These are phyloP conservation scores for Blastocystis hominis DNA, from an alignment of 352 stramenopile species.

Conservation along the genomic window DNA sequence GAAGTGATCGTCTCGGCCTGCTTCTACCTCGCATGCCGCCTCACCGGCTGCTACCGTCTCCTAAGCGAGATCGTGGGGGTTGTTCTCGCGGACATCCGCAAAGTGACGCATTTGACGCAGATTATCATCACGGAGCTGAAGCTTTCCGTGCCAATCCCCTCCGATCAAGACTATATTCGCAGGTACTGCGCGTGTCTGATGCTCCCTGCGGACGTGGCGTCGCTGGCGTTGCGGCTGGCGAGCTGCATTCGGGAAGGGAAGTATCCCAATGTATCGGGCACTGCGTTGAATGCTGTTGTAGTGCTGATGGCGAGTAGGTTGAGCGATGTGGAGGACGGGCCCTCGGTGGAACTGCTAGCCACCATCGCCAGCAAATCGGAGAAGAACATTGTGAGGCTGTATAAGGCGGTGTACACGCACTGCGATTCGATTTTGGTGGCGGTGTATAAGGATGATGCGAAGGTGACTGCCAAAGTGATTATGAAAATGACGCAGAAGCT, in stretches of 20 bases:
- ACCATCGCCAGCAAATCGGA: constrained; percentile 21
- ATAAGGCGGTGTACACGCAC: constrained; percentile 43
- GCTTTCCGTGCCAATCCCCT: neutral
- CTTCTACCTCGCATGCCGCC: constrained; percentile 29
- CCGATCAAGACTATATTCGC: constrained; percentile 26
- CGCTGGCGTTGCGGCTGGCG: neutral
- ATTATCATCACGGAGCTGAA: constrained; percentile 45
- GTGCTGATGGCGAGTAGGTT: constrained; percentile 38
- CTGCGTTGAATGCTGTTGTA: constrained; percentile 22
- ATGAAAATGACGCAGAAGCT: constrained; percentile 46
- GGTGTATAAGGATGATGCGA: neutral
- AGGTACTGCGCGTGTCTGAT: constrained; percentile 12
- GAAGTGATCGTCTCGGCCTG: constrained; percentile 39
- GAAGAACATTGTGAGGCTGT: constrained; percentile 8
- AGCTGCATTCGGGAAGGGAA: neutral
- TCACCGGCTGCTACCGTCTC: neutral
- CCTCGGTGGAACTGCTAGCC: neutral
- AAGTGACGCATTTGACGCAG: constrained; percentile 20
- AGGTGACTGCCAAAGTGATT: constrained; percentile 10
- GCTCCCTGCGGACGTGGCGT: neutral
- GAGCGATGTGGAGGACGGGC: constrained; percentile 5
- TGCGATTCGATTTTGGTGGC: constrained; percentile 38
- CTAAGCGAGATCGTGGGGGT: constrained; percentile 22
- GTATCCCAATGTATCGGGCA: constrained; percentile 5
- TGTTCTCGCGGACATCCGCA: neutral